A percentile compares a stretch with the other conserved stretches of the same genome.
Evolutionary conservation across 306 rosid species (phyloP).

Genomic region (Luffa aegyptiaca): DNA sequence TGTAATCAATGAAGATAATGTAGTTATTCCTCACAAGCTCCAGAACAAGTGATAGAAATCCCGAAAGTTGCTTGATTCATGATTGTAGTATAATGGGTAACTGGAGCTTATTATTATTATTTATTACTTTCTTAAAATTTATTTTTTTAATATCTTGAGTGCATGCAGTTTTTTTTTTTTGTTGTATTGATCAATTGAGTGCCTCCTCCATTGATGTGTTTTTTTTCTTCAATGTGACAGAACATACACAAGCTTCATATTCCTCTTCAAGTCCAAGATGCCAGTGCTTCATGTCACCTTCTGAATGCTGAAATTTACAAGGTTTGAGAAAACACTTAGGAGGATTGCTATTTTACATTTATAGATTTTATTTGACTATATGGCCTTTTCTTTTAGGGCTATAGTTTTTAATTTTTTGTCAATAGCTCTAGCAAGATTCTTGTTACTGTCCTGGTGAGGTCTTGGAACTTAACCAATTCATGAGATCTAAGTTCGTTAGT

Average conservation of each 20-base stretch:
- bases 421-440: neutral
- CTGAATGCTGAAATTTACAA: constrained; percentile 57
- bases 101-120: neutral
- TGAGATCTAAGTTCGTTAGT: neutral
- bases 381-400: neutral
- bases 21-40: neutral
- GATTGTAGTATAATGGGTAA: neutral
- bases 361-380: neutral
- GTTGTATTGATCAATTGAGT: constrained; percentile 9
- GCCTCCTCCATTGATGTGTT: neutral
- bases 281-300: constrained; percentile 35
- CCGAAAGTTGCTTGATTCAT: neutral
- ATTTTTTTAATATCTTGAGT: neutral
- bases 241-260: constrained; percentile 56
- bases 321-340: constrained; percentile 34
- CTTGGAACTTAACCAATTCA: neutral
- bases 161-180: constrained; percentile 14
- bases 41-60: neutral
- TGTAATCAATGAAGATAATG: neutral
- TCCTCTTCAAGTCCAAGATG: constrained; percentile 33
- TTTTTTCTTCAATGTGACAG: constrained; percentile 30
- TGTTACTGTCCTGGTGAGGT: neutral
- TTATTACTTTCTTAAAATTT: neutral
- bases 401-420: neutral
- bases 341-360: neutral